These are phyloP conservation scores for Dothistroma septosporum DNA, from an alignment of 2,329 filamentous ascomycete species.

Conservation along the genomic window DNA sequence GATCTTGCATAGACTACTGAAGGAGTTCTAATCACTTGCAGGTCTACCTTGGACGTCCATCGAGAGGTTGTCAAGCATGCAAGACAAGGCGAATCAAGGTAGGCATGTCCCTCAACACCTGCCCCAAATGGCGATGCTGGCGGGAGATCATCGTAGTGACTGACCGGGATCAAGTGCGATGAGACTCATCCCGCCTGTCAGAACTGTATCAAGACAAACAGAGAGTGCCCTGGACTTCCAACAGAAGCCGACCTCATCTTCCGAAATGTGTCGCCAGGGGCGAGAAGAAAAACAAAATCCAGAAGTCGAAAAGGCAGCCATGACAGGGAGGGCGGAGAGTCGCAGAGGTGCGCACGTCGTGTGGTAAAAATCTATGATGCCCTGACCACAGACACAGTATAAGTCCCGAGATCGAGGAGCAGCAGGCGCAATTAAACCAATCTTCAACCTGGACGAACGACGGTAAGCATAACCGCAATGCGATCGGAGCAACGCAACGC, in stretches of 20 bases:
- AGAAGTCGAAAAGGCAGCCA: conserved; percentile 1
- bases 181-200: conserved; percentile 11
- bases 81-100: conserved; percentile 16
- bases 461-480: not conserved
- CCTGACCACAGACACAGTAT: conserved; percentile 1
- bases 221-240: conserved; percentile 15
- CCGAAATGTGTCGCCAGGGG: conserved; percentile 9
- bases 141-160: not conserved
- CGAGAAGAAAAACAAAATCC: conserved; percentile 3
- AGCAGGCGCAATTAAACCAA: not conserved
- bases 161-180: conserved; percentile 9
- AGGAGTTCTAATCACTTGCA: not conserved
- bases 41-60: conserved; percentile 16
- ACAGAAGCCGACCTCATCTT: conserved; percentile 17
- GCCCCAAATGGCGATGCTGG: not conserved
- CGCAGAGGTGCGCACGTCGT: not conserved
- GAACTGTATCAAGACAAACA: conserved; percentile 12
- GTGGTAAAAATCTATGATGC: not conserved
- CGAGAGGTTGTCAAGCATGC: conserved; percentile 13
- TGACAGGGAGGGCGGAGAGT: conserved; percentile 1
- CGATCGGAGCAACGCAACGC: not conserved
- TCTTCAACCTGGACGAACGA: not conserved
- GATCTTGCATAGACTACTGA: not conserved
- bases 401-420: conserved; percentile 11
- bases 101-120: not conserved